These are phyloP conservation scores for Pseudisothecium myosuroides DNA, from an alignment of 225 moss, liverwort and hornwort species.

Conservation along the genomic window DNA sequence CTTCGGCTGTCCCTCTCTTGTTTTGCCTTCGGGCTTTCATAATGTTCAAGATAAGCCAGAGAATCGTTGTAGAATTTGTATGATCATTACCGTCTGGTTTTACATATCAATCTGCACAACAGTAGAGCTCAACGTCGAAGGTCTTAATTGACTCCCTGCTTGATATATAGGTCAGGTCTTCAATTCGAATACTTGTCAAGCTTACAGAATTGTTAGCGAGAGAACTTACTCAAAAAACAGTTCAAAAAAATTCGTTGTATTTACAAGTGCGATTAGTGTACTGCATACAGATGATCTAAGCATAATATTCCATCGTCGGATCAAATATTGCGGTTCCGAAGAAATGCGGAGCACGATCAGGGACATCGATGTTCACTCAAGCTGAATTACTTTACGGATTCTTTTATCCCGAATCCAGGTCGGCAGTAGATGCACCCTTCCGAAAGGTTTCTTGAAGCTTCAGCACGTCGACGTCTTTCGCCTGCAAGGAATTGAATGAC, in stretches of 20 bases:
- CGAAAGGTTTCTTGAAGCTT: background rate
- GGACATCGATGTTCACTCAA: background rate
- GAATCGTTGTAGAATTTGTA: background rate
- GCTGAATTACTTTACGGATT: background rate
- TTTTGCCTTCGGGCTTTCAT: background rate
- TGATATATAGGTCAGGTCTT: background rate
- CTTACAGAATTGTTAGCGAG: background rate
- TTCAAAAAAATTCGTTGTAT: background rate
- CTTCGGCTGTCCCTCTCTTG: background rate
- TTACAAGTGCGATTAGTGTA: background rate
- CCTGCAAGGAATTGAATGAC: background rate
- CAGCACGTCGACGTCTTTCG: background rate
- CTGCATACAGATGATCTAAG: background rate
- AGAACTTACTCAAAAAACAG: background rate
- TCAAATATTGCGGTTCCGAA: background rate
- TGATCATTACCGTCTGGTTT: background rate
- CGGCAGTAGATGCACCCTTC: constrained; percentile 3
- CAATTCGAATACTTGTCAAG: background rate
- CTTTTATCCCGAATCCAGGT: background rate
- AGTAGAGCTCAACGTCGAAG: background rate
- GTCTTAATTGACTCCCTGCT: background rate
- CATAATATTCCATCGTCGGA: background rate
- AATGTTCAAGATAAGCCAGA: background rate
- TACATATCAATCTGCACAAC: background rate
- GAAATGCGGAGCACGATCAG: background rate